Conservation (phyloP, 2,329 filamentous ascomycete species). For the Pyricularia sp. region DNA sequence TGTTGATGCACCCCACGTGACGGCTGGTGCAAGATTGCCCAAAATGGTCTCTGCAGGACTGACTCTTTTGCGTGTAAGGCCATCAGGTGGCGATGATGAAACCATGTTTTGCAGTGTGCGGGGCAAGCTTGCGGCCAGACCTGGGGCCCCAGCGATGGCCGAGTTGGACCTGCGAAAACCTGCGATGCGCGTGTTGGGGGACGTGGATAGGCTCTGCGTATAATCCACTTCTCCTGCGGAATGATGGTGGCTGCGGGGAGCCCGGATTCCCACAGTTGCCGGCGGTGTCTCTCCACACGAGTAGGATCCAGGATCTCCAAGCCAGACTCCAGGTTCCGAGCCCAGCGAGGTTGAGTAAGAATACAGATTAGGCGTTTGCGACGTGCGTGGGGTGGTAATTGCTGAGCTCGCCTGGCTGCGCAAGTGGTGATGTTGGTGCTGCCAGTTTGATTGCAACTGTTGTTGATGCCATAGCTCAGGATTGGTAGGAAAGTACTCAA, state of each 20-base stretch:
- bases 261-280: slow-evolving; percentile 33
- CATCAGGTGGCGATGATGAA: slow-evolving; percentile 30
- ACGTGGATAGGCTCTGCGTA: slow-evolving; percentile 47
- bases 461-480: slow-evolving; percentile 25
- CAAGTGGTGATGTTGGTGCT: slow-evolving; percentile 23
- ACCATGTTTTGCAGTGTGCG: slow-evolving; percentile 29
- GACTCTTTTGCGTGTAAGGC: slow-evolving; percentile 35
- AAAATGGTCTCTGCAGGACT: slow-evolving; percentile 55
- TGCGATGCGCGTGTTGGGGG: slow-evolving; percentile 40
- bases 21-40: slow-evolving; percentile 41
- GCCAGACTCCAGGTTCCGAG: slow-evolving; percentile 46
- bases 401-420: slow-evolving; percentile 45
- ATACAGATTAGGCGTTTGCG: slow-evolving; percentile 44
- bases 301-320: slow-evolving; percentile 48
- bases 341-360: slow-evolving; percentile 45
- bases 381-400: slow-evolving; percentile 46
- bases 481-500: slow-evolving; percentile 57
- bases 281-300: slow-evolving; percentile 55
- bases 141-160: slow-evolving; percentile 36
- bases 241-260: slow-evolving; percentile 22
- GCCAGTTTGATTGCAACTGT: slow-evolving; percentile 4
- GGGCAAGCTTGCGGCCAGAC: slow-evolving; percentile 46
- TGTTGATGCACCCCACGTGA: slow-evolving; percentile 40
- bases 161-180: slow-evolving; percentile 43
- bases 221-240: slow-evolving; percentile 19